Base-by-base conservation (phyloP, 176 grass and related monocot species). In the Bolboschoenus planiculmis region DNA sequence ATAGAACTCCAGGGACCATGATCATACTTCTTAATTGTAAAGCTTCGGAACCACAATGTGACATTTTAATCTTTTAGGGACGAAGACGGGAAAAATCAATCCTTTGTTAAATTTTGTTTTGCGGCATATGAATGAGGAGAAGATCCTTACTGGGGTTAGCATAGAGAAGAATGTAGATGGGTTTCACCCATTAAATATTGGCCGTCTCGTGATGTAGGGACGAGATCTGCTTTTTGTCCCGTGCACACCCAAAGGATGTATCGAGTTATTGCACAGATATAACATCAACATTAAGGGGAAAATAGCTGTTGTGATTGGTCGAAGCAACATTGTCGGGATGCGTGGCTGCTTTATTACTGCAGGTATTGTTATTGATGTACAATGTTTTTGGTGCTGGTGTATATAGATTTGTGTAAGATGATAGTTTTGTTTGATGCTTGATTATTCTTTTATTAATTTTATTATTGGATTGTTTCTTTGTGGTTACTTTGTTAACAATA, bases 171-270 rank as follows among this genome's bases (percentile, higher is more conserved):
- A 99, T 15, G 87, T 99, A 10, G 96, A 95, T 87, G 90, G 92
- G 82, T 99, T 99, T 73, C 92, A 99, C 86, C 96, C 96, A 4
- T 85, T 98, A 64, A 98, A 98, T 82, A 99, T 99, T 65, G 96
- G 96, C 40, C 87, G 91, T 34, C 92, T 99, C 80, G 90, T 91
- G 36, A 99, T 99, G 96, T 92, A 99, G 91, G 92, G 96, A 27
- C 75, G 96, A 37, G 84, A 99, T 40, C 90, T 92, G 0, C 88
- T 93, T 56, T 98, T 95, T 90, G 89, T 95, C 78, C 92, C 96
- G 35, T 98, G 96, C 88, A 98, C 96, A 27, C 96, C 96, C n/a
- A 98, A 95, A 90, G 90, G 96, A 88, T 98, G 96, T 85, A 98
- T 98, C 84, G 96, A 98, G 80, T 83, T 98, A 62, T 84, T 98